A percentile compares a stretch with the other conserved stretches of the same genome.
Evolutionary conservation across 208 protist genomes (phyloP).

Genomic region (Wallacemonas rigidus): DNA sequence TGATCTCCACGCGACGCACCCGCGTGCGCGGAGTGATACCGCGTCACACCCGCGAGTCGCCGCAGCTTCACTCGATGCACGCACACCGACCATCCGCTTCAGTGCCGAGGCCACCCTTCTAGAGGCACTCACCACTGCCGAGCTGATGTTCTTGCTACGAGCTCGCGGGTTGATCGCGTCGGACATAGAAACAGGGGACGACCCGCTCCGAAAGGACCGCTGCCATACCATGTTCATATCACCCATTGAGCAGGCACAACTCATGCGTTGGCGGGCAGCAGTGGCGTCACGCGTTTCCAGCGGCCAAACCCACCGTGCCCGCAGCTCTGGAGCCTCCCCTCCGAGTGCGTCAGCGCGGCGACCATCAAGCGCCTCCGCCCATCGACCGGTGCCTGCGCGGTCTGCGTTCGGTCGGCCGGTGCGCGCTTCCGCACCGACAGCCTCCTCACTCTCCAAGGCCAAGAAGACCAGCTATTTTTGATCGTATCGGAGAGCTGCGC

Average conservation of each 20-base stretch:
- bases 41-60: too few relatives aligned
- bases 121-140: conserved; percentile 58
- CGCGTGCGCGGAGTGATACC: too few relatives aligned
- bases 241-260: conserved; percentile 56
- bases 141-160: conserved; percentile 77
- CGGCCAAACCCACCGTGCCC: neutral
- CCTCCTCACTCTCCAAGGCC: conserved; percentile 9
- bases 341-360: neutral
- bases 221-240: conserved; percentile 78
- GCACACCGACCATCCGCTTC: conserved; percentile 17
- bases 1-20: too few relatives aligned
- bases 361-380: neutral
- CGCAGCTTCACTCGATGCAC: neutral
- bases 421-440: conserved; percentile 8
- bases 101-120: conserved; percentile 45
- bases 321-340: neutral
- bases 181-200: conserved; percentile 59
- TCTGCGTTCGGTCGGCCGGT: neutral
- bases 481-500: too few relatives aligned
- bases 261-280: conserved; percentile 26
- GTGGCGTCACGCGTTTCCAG: neutral
- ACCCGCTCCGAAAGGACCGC: conserved; percentile 34
- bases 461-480: conserved; percentile 17
- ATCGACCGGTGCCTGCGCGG: neutral
- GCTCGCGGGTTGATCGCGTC: conserved; percentile 78